Percentiles rank a stretch among this genome's conserved stretches.
Conservation (phyloP, 1,284 basidiomycete species). For the Entoloma clypeatum region DNA sequence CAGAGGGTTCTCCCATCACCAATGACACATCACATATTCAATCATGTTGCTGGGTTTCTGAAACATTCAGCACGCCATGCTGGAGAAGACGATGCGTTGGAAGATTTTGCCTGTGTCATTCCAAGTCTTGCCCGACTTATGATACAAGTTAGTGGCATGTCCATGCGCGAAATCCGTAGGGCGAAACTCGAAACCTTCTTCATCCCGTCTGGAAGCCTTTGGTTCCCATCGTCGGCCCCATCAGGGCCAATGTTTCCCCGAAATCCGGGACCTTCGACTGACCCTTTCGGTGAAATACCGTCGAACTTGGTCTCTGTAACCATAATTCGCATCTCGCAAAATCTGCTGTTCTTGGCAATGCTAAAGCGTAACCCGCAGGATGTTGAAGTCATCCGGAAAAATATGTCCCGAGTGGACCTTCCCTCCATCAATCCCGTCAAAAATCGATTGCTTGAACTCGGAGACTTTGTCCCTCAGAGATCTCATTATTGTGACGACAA, state of each 20-base stretch:
- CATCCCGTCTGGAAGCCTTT: constrained; percentile 65
- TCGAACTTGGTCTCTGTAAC: constrained; percentile 51
- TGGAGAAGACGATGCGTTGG: constrained; percentile 40
- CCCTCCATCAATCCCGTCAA: constrained; percentile 40
- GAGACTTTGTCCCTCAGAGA: constrained; percentile 38
- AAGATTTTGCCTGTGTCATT: constrained; percentile 52
- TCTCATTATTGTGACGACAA: constrained; percentile 6
- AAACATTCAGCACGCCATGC: constrained; percentile 52
- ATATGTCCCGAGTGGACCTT: constrained; percentile 57
- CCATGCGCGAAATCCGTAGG: constrained; percentile 69
- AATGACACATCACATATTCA: constrained; percentile 65
- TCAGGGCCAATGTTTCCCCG: constrained; percentile 59
- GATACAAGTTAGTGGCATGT: constrained; percentile 66
- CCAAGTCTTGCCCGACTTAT: constrained; percentile 57
- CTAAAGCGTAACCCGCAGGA: constrained; percentile 69
- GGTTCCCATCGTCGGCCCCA: constrained; percentile 56
- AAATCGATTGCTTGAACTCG: constrained; percentile 37
- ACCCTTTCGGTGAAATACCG: constrained; percentile 48
- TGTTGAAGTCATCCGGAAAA: constrained; percentile 68
- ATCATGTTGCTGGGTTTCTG: constrained; percentile 67
- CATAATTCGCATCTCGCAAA: constrained; percentile 69
- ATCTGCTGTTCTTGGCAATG: constrained; percentile 63
- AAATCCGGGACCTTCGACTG: constrained; percentile 31
- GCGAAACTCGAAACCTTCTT: constrained; percentile 72
- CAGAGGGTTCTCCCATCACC: constrained; percentile 56